Conservation (phyloP, 2,329 filamentous ascomycete species). For the Ambrosiella xylebori region DNA sequence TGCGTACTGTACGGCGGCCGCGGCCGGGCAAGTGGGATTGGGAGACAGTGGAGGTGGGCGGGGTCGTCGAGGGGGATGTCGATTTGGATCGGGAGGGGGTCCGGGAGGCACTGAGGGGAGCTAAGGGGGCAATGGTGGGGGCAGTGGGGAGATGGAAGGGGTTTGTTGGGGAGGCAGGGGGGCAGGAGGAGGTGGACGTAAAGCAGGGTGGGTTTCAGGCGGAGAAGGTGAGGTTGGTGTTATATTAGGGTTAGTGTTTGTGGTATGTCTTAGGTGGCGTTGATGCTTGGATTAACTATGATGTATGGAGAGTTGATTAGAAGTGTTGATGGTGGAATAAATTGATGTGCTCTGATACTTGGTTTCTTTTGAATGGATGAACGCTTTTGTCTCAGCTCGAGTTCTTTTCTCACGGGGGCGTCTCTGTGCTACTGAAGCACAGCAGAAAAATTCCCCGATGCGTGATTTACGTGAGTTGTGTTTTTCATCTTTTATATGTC, state of each 20-base stretch:
- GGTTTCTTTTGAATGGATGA: no score
- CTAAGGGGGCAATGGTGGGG: conserved; percentile 19
- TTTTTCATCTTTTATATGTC: no score
- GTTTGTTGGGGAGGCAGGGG: background rate
- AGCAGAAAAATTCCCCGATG: no score
- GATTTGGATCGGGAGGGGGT: conserved; percentile 23
- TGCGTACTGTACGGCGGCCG: conserved; percentile 23
- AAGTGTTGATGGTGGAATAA: no score
- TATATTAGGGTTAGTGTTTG: background rate
- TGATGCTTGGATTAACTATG: no score
- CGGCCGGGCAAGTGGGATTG: conserved; percentile 26
- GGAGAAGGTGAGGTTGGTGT: background rate
- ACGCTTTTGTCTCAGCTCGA: no score
- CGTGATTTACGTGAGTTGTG: no score
- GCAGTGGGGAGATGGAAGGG: conserved; percentile 24
- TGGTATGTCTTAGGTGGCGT: no score
- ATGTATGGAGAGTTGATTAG: no score
- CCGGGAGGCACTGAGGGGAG: conserved; percentile 18
- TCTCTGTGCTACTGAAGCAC: no score
- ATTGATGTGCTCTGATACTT: no score
- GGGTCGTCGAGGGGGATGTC: conserved; percentile 21
- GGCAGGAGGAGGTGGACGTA: background rate
- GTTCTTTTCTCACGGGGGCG: no score
- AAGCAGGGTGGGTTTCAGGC: background rate
- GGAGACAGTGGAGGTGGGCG: conserved; percentile 24